Evolutionary conservation across 129 eudicot species (phyloP).

Genomic region (Flaveria robusta): DNA sequence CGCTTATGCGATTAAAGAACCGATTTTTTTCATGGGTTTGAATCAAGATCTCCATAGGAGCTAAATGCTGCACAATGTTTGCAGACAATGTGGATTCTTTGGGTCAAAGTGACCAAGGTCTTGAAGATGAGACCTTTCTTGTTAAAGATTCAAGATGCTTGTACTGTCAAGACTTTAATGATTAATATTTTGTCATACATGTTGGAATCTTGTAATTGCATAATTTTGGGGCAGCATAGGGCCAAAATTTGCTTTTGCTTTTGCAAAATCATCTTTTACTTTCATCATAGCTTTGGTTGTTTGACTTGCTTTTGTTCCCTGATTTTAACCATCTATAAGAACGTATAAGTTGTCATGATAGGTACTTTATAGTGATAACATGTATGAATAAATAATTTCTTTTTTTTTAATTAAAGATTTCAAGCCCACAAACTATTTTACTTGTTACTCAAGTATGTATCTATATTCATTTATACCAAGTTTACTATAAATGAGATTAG

Average conservation of each 20-base stretch:
- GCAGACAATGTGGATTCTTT: slow-evolving; percentile 2
- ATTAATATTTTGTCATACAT: slow-evolving; percentile 21
- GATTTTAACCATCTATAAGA: slow-evolving; percentile 4
- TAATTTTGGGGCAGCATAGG: slow-evolving; percentile 28
- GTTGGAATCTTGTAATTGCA: slow-evolving; percentile 37
- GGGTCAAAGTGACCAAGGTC: slow-evolving; percentile 30
- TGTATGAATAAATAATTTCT: not conserved
- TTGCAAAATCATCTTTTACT: slow-evolving; percentile 38
- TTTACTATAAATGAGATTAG: too few species aligned
- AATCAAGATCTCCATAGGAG: not conserved
- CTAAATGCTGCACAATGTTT: not conserved
- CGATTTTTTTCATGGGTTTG: slow-evolving; percentile 12
- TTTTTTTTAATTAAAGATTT: not conserved
- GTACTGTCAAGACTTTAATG: slow-evolving; percentile 21
- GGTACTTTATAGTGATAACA: not conserved
- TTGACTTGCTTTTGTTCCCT: slow-evolving; percentile 30
- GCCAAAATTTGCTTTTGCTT: slow-evolving; percentile 43
- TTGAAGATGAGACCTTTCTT: slow-evolving; percentile 25
- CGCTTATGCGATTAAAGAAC: not conserved
- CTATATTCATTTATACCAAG: too few species aligned
- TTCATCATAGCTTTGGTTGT: slow-evolving; percentile 36
- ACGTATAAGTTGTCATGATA: slow-evolving; percentile 7
- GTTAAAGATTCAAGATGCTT: slow-evolving; percentile 38
- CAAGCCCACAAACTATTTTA: not conserved
- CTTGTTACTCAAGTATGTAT: too few species aligned